Base-by-base conservation (phyloP, 1,284 basidiomycete genomes). In the Trichosporon faecale region DNA sequence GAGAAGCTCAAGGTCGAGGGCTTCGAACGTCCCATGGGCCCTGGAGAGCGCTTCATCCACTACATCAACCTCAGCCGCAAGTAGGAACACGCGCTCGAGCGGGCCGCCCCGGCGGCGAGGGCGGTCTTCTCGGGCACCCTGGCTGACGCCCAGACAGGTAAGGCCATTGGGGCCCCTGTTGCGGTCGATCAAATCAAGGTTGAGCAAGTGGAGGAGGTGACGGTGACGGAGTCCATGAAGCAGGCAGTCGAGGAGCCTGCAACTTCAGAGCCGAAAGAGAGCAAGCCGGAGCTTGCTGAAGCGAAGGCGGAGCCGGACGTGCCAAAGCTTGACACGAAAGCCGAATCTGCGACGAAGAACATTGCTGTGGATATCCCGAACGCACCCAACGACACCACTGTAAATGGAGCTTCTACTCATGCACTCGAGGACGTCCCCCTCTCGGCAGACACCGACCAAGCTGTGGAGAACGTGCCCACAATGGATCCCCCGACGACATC, bases 11-110 rank as follows among this genome's bases (percentile, higher is more conserved):
- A 61, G 29, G 57, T 61, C 57, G 57, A 61, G 18, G 57, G 57
- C 16, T 61, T 61, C n/a, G 29, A 61, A 27, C 57, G 57, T 27
- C 57, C 57, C 57, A 61, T 61, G 57, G 57, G 57, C 29, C 27
- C 57, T 1, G 57, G 57, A n/a, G 57, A 61, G 57, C 27, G 57
- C 27, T 61, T 61, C 29, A 31, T 61, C 29, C 57, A 61, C 57
- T 61, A 61, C 14, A 31, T 61, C 27, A 31, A 61, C 57, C 57
- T 61, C 57, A 61, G 57, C 57, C 57, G 57, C 57, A 61, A 33
- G 57, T 61, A 61, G 57, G 29, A 16, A 33, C 57, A n/a, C 57
- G 57, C 29, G 57, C 57, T 33, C 57, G 57, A 61, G 57, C 57
- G 57, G 57, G 57, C 57, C 57, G 57, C 29, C 27, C 57, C 29